Evolutionary conservation across 2,329 filamentous ascomycete genomes (phyloP), one percentile per base, ranked within the genome.

Genomic region (Hymenotorrendiella dingleyae): DNA sequence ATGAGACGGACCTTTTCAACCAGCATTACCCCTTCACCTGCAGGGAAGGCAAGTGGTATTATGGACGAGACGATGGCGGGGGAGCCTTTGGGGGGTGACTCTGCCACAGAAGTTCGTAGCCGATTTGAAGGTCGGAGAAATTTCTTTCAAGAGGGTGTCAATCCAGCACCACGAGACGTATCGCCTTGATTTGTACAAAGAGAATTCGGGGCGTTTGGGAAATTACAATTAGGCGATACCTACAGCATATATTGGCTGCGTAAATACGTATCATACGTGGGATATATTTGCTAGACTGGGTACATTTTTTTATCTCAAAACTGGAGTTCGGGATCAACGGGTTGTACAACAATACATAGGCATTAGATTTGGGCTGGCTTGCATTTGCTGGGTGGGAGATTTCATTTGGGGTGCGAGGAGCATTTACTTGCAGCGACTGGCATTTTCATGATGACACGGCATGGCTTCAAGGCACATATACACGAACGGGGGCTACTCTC

Each of bases 71-170:
- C 24, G 24, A 32, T 40, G 7, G 14, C 30, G 6, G 16, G 40
- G 12, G 40, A 33, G 4, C 29, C 37, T 2, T 19, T 36, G 14
- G 34, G 33, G 19, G 42, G 42, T 30, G 47, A 46, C 19, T 36
- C 40, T 12, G 10, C 37, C n/a, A 26, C 35, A 6, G 37, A 42
- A 17, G n/a, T 17, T 12, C 42, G 47, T 28, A 47, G 45, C 2
- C 39, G 49, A 2, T 24, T 34, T 1, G 50, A 52, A 22, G 54
- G 54, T 4, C 39, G 54, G 12, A 48, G 52, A 36, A 49, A 22
- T 14, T 55, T 56, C 27, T 55, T 45, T 19, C 38, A 54, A 21
- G 50, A 55, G 11, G 50, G 50, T n/a, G 42, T 53, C 4, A 55
- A 56, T 35, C 41, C 49, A 14, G 30, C 42, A 17, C 49, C 51